Evolutionary conservation across 768 basidiomycete genomes (phyloP).

Genomic region (Cyclocybe cylindracea): DNA sequence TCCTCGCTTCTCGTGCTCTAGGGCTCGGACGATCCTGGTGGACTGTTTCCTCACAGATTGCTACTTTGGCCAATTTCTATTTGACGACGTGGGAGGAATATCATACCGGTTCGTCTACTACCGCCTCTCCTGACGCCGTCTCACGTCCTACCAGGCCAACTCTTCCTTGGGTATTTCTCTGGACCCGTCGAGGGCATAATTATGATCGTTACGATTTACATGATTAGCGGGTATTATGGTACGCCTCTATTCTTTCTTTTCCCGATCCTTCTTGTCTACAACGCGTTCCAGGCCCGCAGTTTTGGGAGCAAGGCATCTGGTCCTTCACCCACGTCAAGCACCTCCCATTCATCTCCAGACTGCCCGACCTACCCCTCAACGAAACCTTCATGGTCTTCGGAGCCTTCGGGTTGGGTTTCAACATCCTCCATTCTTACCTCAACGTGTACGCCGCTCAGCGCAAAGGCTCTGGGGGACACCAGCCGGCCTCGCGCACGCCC

Average conservation of each 20-base stretch:
- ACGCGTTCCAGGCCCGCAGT: conserved; percentile 56
- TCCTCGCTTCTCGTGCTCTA: conserved; percentile 81
- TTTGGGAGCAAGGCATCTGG: conserved; percentile 78
- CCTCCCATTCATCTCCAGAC: conserved; percentile 44
- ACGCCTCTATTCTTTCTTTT: conserved; percentile 13
- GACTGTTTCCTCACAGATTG: conserved; percentile 87
- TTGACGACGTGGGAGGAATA: conserved; percentile 85
- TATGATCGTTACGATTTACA: conserved; percentile 75
- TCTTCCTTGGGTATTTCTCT: conserved; percentile 91
- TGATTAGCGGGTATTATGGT: conserved; percentile 79
- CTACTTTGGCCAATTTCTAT: conserved; percentile 78
- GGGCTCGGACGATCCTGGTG: conserved; percentile 96
- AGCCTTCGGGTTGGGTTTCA: conserved; percentile 68
- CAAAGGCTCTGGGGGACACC: too few relatives aligned
- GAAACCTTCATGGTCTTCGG: conserved; percentile 87
- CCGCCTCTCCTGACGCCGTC: too few relatives aligned
- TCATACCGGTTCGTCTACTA: conserved; percentile 64
- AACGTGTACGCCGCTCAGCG: conserved; percentile 70
- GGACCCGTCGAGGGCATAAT: conserved; percentile 97
- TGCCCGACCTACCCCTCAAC: conserved; percentile 78
- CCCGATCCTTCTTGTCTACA: neutral
- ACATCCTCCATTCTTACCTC: conserved; percentile 74
- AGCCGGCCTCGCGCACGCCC: conserved; percentile 33
- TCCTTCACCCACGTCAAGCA: conserved; percentile 57
- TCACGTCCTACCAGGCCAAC: conserved; percentile 51